Conservation (phyloP, 2,329 filamentous ascomycete genomes). For the Aulographum hederae region DNA sequence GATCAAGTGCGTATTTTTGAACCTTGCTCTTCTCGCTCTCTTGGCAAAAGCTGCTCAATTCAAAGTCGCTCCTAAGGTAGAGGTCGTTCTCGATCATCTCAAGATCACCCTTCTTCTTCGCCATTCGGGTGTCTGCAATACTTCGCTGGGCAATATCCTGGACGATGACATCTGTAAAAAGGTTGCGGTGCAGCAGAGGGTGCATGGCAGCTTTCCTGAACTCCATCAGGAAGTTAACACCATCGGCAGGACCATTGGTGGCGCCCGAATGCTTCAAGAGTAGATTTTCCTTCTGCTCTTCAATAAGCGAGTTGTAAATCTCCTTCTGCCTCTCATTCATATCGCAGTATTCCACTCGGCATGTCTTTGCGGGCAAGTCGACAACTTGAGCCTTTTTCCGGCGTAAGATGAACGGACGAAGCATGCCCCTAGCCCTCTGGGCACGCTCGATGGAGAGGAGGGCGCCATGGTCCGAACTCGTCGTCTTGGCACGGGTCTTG, state of each 20-base stretch:
- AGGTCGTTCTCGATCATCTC: constrained; percentile 33
- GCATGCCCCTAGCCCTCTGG: constrained; percentile 69
- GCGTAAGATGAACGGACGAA: constrained; percentile 87
- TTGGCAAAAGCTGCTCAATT: too few species aligned
- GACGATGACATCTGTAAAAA: constrained; percentile 60
- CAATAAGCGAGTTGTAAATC: constrained; percentile 56
- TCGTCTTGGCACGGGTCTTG: constrained; percentile 74
- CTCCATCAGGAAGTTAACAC: constrained; percentile 52
- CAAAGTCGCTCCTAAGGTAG: too few species aligned
- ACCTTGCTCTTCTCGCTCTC: too few species aligned
- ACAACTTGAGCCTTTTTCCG: constrained; percentile 87
- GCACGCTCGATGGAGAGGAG: constrained; percentile 79
- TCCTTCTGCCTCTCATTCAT: constrained; percentile 54
- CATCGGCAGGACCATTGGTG: neutral
- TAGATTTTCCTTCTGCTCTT: constrained; percentile 31
- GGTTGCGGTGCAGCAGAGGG: constrained; percentile 66
- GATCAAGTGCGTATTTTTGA: constrained; percentile 34
- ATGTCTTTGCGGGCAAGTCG: constrained; percentile 65
- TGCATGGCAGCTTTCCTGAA: constrained; percentile 86
- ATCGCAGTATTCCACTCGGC: constrained; percentile 62
- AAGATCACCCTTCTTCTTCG: constrained; percentile 28
- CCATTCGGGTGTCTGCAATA: neutral
- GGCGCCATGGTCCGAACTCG: constrained; percentile 49
- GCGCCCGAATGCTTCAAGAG: neutral
- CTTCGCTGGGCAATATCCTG: constrained; percentile 7